Base-by-base conservation (phyloP, 2,329 filamentous ascomycete genomes). In the Kalaharituber pfeilii region DNA sequence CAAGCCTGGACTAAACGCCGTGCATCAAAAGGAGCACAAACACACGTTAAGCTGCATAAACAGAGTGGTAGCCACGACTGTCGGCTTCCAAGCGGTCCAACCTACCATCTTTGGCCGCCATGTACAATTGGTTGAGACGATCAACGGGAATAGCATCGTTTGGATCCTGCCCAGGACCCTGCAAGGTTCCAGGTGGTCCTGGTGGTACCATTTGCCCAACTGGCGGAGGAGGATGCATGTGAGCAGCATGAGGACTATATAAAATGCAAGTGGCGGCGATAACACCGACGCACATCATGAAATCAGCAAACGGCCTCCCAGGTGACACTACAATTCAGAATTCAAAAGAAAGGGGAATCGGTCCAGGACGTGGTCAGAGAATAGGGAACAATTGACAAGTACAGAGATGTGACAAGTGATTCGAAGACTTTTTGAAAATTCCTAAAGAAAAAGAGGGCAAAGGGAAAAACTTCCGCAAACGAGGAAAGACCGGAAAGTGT, bases 31-130 rank as follows among this genome's bases (percentile, higher is more conserved):
- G 53, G 54, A 58, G 51, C 52, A 52, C 56, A 52, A 58, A 57
- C 54, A 54, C 54, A 52, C 56, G 51, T 62, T 66, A 67, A 57
- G 65, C 65, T 56, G 66, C 62, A 55, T 67, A 68, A 28, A 66
- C 65, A 49, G 65, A 63, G 51, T 68, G 64, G 54, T 64, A 65
- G 13, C 61, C 63, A 52, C 65, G 64, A 42, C 63, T 57, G 53
- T 66, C 65, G 50, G 63, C 65, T 57, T 66, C 66, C 49, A 66
- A 56, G 24, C 64, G 60, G 53, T 66, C 63, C 47, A 62, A 58
- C 42, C 61, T 55, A 33, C 56, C 59, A 50, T 64, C 63, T 18
- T 62, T 62, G 20, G 60, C 60, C 13, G 59, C 57, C 53, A 65
- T 60, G 54, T 62, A 62, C 57, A 66, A 60, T 36, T 64, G 64